A percentile compares a stretch with the other conserved stretches of the same genome.
Conservation (phyloP, 352 stramenopile genomes). For the Elongisporangium prolatum region DNA sequence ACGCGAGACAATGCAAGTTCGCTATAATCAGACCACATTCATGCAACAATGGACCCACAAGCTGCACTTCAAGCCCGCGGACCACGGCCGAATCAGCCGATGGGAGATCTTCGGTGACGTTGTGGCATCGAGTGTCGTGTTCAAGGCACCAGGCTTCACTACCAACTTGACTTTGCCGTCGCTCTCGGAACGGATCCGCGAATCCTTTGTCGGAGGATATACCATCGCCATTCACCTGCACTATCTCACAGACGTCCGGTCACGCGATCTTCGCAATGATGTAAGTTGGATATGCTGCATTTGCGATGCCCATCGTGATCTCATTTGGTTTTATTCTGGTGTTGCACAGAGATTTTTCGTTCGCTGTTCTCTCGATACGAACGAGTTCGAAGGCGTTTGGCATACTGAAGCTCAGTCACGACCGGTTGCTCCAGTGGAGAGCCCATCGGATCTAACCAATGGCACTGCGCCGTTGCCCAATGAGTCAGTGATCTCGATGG, state of each 20-base stretch:
- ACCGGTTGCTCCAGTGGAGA: slow-evolving; percentile 35
- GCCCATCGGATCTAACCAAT: slow-evolving; percentile 6
- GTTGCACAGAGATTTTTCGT: slow-evolving; percentile 64
- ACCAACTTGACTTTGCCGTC: slow-evolving; percentile 82
- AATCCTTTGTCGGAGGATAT: slow-evolving; percentile 80
- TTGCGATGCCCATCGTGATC: neutral
- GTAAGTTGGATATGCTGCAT: slow-evolving; percentile 14
- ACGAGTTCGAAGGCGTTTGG: slow-evolving; percentile 81
- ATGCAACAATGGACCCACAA: slow-evolving; percentile 87
- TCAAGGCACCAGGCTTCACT: slow-evolving; percentile 65
- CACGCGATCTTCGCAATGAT: slow-evolving; percentile 48
- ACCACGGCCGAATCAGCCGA: slow-evolving; percentile 43
- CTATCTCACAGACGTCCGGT: slow-evolving; percentile 61
- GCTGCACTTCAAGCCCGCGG: slow-evolving; percentile 68
- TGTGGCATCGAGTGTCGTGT: slow-evolving; percentile 83
- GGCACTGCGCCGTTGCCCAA: neutral
- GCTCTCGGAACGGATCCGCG: slow-evolving; percentile 74
- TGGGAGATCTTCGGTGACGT: slow-evolving; percentile 87
- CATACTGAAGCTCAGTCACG: slow-evolving; percentile 79
- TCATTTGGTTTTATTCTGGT: neutral
- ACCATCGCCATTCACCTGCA: slow-evolving; percentile 68
- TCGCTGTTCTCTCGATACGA: slow-evolving; percentile 78
- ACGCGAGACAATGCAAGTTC: slow-evolving; percentile 81
- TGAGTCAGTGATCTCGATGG: slow-evolving; percentile 16
- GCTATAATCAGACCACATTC: slow-evolving; percentile 77